These are phyloP conservation scores for Volvox reticuliferus DNA, from an alignment of 139 green algal genomes.

Conservation along the genomic window DNA sequence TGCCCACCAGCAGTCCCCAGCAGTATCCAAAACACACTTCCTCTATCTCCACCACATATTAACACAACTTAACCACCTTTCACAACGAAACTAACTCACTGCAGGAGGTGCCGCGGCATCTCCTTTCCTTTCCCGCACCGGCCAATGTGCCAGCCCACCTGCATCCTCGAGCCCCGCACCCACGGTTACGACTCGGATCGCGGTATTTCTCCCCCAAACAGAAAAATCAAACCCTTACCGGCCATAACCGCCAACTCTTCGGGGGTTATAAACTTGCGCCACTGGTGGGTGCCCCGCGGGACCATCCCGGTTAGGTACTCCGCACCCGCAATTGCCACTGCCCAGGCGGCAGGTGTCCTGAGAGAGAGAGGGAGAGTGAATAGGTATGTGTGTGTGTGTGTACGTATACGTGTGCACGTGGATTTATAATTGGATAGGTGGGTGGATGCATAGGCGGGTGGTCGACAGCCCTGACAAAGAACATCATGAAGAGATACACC, in stretches of 20 bases:
- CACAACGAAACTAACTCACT: not conserved
- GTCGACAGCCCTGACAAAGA: no score
- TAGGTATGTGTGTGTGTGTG: not conserved
- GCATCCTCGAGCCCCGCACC: not conserved
- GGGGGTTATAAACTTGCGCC: constrained; percentile 91
- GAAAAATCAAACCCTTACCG: not conserved
- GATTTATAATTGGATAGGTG: no score
- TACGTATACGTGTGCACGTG: no score
- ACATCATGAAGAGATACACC: no score
- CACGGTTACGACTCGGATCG: not conserved
- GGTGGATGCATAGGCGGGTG: no score
- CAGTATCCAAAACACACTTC: no score
- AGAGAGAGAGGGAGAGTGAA: not conserved
- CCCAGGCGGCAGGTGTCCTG: constrained; percentile 80
- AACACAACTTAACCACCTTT: no score
- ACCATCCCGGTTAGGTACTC: constrained; percentile 84
- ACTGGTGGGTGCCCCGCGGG: constrained; percentile 54
- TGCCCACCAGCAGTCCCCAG: no score
- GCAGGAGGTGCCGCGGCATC: not conserved
- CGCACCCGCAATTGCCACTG: constrained; percentile 86
- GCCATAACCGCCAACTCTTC: constrained; percentile 80
- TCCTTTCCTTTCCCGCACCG: not conserved
- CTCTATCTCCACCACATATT: no score
- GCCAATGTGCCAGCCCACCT: not conserved
- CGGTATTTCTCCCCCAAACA: not conserved